phyloP scores from a whole-genome alignment of 441 rosid species.

The Cnidoscolus chayamansa region DNA sequence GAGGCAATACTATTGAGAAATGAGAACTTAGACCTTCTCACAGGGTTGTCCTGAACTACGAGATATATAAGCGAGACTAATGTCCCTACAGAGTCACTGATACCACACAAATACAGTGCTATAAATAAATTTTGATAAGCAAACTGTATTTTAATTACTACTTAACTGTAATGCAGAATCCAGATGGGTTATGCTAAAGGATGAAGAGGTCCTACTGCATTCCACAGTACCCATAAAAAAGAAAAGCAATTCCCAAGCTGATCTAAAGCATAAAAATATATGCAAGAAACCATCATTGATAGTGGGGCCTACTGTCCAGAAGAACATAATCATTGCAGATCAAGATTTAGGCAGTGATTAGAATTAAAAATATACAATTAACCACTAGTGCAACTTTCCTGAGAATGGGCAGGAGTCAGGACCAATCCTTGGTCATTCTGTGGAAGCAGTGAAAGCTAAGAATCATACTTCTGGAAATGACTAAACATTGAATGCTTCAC shows the following conservation, averaged over 20 bases:
- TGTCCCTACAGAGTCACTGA: no score
- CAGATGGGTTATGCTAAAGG: no score
- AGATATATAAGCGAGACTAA: background rate
- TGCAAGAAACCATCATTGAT: constrained; percentile 10
- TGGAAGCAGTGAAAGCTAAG: background rate
- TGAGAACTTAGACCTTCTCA: background rate
- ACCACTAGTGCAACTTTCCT: no score
- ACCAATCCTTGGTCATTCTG: constrained; percentile 1
- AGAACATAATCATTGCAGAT: constrained; percentile 6
- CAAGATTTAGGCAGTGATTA: background rate
- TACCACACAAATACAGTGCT: no score
- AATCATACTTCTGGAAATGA: background rate
- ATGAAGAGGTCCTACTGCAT: background rate
- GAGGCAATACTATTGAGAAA: background rate
- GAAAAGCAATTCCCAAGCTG: background rate
- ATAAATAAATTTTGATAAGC: no score
- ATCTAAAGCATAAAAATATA: constrained; percentile 4
- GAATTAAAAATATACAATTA: no score
- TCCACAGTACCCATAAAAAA: no score
- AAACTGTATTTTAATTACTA: no score
- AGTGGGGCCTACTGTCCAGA: background rate
- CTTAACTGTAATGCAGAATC: no score
- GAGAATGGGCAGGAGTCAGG: no score
- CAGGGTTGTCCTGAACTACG: background rate
- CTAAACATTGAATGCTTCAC: background rate